Evolutionary conservation across 345 rosid genomes (phyloP).

Genomic region (Triadica sebifera): DNA sequence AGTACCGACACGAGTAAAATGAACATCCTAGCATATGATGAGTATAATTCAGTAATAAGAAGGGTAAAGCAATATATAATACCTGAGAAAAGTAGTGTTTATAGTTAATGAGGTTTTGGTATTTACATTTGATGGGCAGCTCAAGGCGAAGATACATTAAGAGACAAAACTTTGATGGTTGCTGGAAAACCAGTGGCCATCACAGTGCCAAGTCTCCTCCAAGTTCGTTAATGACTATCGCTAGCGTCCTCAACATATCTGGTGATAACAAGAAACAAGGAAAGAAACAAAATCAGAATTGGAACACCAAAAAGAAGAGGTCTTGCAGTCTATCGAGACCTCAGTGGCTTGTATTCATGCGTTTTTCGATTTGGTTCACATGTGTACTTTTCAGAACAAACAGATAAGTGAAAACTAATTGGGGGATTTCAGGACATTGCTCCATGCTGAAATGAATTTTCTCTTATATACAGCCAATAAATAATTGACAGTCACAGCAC

Average conservation of each 20-base stretch:
- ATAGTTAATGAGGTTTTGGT: not conserved
- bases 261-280: not conserved
- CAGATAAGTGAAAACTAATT: not conserved
- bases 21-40: too few relatives aligned
- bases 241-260: conserved; percentile 9
- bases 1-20: too few relatives aligned
- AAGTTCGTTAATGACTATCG: conserved; percentile 9
- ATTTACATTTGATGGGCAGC: not conserved
- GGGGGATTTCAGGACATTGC: not conserved
- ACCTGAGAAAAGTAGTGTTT: not conserved
- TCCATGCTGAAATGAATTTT: not conserved
- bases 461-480: not conserved
- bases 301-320: not conserved
- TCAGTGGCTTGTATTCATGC: not conserved
- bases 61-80: not conserved
- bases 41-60: too few relatives aligned
- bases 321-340: not conserved
- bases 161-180: not conserved
- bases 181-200: not conserved
- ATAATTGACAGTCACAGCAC: not conserved
- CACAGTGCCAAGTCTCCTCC: conserved; percentile 19
- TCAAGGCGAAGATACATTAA: too few relatives aligned
- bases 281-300: not conserved
- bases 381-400: not conserved
- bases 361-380: not conserved